Evolutionary conservation across 306 rosid genomes (phyloP).

Genomic region (Luffa aegyptiaca): DNA sequence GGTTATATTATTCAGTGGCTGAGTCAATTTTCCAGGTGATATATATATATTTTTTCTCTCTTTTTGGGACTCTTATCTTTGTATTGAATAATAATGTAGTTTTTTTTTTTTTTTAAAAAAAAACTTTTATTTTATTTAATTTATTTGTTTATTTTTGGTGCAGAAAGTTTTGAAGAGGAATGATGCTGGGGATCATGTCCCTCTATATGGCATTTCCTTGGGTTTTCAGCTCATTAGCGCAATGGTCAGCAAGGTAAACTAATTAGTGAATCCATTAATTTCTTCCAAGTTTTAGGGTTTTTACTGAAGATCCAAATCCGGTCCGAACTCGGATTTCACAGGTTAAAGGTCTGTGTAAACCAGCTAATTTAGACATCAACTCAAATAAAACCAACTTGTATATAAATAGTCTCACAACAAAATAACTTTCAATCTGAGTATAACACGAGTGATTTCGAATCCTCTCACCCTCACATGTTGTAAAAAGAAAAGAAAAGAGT

Average conservation of each 20-base stretch:
- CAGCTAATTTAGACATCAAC: too few relatives aligned
- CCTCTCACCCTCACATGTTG: too few relatives aligned
- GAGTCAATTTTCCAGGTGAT: conserved; percentile 52
- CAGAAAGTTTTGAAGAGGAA: conserved; percentile 63
- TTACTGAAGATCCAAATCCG: too few relatives aligned
- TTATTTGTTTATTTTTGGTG: conserved; percentile 6
- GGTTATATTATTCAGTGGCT: conserved; percentile 41
- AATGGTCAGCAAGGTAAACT: conserved; percentile 50
- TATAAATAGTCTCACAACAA: too few relatives aligned
- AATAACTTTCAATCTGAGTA: too few relatives aligned
- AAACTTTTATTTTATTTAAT: not conserved
- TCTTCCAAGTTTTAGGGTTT: not conserved
- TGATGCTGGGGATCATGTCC: conserved; percentile 69
- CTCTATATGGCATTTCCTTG: conserved; percentile 54
- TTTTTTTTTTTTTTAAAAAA: not conserved
- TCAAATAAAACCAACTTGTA: too few relatives aligned
- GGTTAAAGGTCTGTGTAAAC: not conserved
- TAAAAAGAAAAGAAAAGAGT: too few relatives aligned
- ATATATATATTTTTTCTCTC: not conserved
- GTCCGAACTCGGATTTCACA: too few relatives aligned
- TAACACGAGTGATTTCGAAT: too few relatives aligned
- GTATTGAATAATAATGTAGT: too few relatives aligned
- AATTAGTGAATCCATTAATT: not conserved
- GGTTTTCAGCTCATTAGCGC: conserved; percentile 60
- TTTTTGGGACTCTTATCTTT: not conserved